Percentiles rank a stretch among this genome's conserved stretches.
Evolutionary conservation across 2,329 filamentous ascomycete species (phyloP).

Genomic region (Penicillium polonicum): DNA sequence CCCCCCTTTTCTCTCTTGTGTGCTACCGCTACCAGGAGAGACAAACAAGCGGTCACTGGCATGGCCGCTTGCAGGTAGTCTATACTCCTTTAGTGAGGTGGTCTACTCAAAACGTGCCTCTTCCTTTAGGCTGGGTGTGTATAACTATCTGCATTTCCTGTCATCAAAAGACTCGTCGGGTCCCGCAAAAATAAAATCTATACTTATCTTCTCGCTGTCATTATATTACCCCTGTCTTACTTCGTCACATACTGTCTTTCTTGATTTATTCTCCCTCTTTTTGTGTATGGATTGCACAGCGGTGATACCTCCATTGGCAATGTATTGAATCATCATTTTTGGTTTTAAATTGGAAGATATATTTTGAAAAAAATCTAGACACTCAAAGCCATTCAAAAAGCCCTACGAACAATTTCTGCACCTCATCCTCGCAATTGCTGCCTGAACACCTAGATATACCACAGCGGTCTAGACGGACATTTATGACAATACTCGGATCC

Average conservation of each 20-base stretch:
- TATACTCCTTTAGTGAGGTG: neutral
- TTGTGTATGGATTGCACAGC: conserved; percentile 10
- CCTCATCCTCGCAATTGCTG: neutral
- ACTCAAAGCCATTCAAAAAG: neutral
- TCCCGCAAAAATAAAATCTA: neutral
- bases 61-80: conserved; percentile 13
- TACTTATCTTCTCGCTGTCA: neutral
- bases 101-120: neutral
- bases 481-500: neutral
- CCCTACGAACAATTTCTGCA: neutral
- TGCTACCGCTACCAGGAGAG: neutral
- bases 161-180: neutral
- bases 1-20: neutral
- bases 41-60: conserved; percentile 19
- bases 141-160: conserved; percentile 15
- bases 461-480: neutral
- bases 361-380: conserved; percentile 3
- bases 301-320: conserved; percentile 23
- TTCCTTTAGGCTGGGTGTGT: conserved; percentile 11
- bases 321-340: conserved; percentile 3
- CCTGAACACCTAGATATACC: neutral
- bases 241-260: neutral
- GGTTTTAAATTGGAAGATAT: neutral
- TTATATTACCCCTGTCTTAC: conserved; percentile 1
- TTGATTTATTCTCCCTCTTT: neutral